Evolutionary conservation across 768 basidiomycete genomes (phyloP), one percentile per base, ranked within the genome.

Genomic region (Clavulina sp.): DNA sequence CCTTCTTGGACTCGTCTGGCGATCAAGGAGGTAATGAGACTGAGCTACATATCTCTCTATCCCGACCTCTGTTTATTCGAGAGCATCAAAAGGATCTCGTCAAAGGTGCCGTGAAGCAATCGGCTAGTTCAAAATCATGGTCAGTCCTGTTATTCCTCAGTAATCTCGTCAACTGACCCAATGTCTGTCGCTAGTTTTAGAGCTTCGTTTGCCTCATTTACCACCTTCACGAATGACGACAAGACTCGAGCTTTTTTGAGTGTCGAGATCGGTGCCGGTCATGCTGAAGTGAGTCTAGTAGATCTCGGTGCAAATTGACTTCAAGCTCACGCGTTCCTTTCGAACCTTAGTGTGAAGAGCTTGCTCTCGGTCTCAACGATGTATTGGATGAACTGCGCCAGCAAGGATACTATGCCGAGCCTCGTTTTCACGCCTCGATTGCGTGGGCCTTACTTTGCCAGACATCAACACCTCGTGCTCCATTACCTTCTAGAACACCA

Each of bases 401-500:
- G 57, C 78, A 80, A 56, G 72, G 74, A 52, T 95, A 86, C 64
- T 93, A 96, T 65, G 60, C 68, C 31, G 67, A 75, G 29, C 88
- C 92, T 19, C 76, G 80, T 41, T 95, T 91, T 60, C 92, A 96
- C 61, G 74, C 83, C 9, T 92, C 88, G 2, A 77, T 95, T 51
- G 87, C 79, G 6, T 95, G 92, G 91, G 77, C 80, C 13, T 69
- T 88, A 41, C 73, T 87, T 48, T n/a, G n/a, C n/a, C n/a, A n/a
- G n/a, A n/a, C n/a, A n/a, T n/a, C n/a, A n/a, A n/a, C n/a, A n/a
- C n/a, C n/a, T n/a, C n/a, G n/a, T n/a, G n/a, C n/a, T n/a, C n/a
- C n/a, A n/a, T n/a, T n/a, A n/a, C n/a, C n/a, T n/a, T 38, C 36
- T 13, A 21, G 36, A 13, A 21, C 36, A 21, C 36, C 36, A 38